phyloP scores from a whole-genome alignment of 768 basidiomycete genomes.

The Podaxis carcinomalis region DNA sequence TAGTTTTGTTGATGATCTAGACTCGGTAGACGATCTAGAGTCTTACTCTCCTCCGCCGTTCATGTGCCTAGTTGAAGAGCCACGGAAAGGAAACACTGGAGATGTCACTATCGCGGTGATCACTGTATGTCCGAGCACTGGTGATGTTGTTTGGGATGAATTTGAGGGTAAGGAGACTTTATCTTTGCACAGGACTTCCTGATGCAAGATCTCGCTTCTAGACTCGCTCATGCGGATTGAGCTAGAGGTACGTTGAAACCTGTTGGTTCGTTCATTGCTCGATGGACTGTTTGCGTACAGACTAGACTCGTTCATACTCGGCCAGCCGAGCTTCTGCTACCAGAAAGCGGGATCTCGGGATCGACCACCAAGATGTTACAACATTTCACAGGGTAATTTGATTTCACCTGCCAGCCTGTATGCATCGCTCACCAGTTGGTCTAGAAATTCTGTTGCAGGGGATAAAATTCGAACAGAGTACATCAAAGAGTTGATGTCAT shows the following conservation, averaged over 20 bases:
- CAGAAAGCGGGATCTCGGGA: conserved; percentile 52
- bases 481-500: conserved; percentile 49
- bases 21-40: conserved; percentile 60
- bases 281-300: conserved; percentile 30
- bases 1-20: conserved; percentile 83
- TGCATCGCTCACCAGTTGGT: conserved; percentile 8
- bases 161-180: conserved; percentile 59
- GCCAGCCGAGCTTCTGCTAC: conserved; percentile 79
- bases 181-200: background rate
- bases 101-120: conserved; percentile 65
- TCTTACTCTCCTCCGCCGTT: conserved; percentile 56
- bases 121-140: conserved; percentile 79
- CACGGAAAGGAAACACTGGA: conserved; percentile 18
- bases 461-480: conserved; percentile 60
- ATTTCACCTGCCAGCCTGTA: background rate
- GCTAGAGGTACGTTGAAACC: conserved; percentile 57
- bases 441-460: conserved; percentile 33
- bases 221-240: conserved; percentile 85
- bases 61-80: conserved; percentile 73
- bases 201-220: conserved; percentile 19
- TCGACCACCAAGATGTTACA: conserved; percentile 72
- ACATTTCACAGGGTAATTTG: conserved; percentile 59
- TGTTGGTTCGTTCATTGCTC: background rate
- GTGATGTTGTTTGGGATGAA: conserved; percentile 91
- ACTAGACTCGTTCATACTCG: conserved; percentile 83